Conservation (phyloP, 2,329 filamentous ascomycete genomes). For the Neofusicoccum umdonicola region DNA sequence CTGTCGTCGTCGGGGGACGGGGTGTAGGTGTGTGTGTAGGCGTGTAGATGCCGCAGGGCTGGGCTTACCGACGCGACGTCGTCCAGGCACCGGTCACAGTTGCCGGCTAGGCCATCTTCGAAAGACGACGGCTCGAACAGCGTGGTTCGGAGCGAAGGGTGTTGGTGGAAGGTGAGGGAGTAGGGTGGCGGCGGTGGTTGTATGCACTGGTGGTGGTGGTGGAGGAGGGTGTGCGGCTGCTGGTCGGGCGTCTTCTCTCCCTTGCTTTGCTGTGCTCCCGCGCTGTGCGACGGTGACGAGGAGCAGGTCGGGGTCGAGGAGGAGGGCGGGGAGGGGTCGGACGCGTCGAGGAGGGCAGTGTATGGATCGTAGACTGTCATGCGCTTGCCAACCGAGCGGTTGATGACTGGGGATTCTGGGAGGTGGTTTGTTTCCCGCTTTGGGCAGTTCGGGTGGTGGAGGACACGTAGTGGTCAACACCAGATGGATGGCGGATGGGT, state of each 20-base stretch:
- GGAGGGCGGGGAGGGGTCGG: not conserved
- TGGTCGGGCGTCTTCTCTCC: not conserved
- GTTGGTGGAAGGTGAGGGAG: not conserved
- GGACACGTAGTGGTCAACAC: not conserved
- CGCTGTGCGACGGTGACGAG: not conserved
- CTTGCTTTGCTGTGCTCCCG: not conserved
- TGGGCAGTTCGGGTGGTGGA: not conserved
- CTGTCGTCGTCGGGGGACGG: not conserved
- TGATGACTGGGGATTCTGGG: not conserved
- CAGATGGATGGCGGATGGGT: not conserved
- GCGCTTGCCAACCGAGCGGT: not conserved
- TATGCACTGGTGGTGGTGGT: not conserved
- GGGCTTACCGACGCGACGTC: not conserved
- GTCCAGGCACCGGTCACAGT: not conserved
- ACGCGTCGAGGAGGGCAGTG: constrained; percentile 2
- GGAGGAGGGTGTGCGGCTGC: not conserved
- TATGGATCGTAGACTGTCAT: constrained; percentile 18
- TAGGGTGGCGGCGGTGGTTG: not conserved
- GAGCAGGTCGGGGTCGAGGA: not conserved
- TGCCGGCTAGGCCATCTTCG: not conserved
- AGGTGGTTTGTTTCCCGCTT: not conserved
- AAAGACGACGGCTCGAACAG: constrained; percentile 10
- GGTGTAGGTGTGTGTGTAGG: too few species aligned
- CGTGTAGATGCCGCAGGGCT: not conserved
- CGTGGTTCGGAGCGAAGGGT: constrained; percentile 8